Evolutionary conservation across 129 eudicot genomes (phyloP), one percentile per base, ranked within the genome.

Genomic region (Calendula officinalis): DNA sequence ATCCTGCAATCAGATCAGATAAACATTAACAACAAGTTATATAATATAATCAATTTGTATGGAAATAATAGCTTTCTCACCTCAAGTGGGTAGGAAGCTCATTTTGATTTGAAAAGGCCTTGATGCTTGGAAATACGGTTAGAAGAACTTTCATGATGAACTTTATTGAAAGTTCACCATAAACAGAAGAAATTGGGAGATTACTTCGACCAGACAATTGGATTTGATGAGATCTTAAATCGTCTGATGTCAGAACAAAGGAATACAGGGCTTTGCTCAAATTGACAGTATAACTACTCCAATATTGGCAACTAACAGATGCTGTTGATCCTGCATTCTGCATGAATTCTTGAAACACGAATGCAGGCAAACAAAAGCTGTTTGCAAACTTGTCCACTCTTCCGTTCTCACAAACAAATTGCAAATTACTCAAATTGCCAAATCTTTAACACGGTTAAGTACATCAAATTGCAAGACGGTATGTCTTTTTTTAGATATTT

Each of bases 371-470:
- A 78, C 97, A 88, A 82, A 94, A 94, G 85, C 99, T 94, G 72
- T 94, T 94, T 36, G 97, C 96, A 86, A 94, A 88, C 67, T 94
- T 94, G 53, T 94, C 97, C 62, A 88, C 86, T 67, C 99, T 88
- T 74, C 99, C 99, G 66, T 86, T 84, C 81, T 94, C 99, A 55
- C 84, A 86, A 3, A 89, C 68, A 58, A 94, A 94, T 78, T 89
- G 97, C 86, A 94, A 86, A 70, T 88, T 88, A 80, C 72, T 88
- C 83, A 88, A 62, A 72, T 94, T 94, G 56, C 99, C 99, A 82
- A 85, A 94, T 70, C 99, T 94, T 64, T 60, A 60, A 3, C 42
- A 54, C 56, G 75, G 90, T 94, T 77, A 94, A 89, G 89, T 85
- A 64, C 68, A 75, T 54, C 75, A 81, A 16, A 66, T 43, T 34